Conservation (phyloP, 116 monocot species). For the Phalaenopsis hybrid region DNA sequence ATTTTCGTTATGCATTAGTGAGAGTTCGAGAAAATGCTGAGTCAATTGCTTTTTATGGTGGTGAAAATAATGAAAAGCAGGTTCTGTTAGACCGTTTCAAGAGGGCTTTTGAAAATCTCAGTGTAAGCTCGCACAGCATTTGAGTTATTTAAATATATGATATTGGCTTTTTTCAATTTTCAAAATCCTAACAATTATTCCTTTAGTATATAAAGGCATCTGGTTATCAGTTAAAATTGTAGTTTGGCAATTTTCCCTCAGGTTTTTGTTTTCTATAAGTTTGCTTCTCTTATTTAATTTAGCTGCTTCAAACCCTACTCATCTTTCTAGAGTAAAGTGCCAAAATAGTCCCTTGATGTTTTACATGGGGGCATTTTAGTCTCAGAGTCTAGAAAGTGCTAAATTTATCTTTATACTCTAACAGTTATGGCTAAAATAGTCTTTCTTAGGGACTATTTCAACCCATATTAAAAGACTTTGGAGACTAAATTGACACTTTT, state of each 20-base stretch:
- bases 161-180: neutral
- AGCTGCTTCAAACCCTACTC: too few species aligned
- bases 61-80: slow-evolving; percentile 89
- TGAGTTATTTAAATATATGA: neutral
- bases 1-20: slow-evolving; percentile 98
- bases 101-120: slow-evolving; percentile 90
- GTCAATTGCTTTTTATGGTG: slow-evolving; percentile 98
- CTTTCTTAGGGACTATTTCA: too few species aligned
- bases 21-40: slow-evolving; percentile 98
- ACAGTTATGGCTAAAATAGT: too few species aligned
- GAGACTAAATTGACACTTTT: too few species aligned
- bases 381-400: too few species aligned
- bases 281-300: neutral
- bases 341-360: too few species aligned
- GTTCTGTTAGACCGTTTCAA: slow-evolving; percentile 75
- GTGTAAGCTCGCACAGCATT: slow-evolving; percentile 39
- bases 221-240: neutral
- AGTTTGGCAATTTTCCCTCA: neutral
- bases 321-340: too few species aligned
- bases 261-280: neutral
- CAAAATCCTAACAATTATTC: neutral
- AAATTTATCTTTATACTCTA: too few species aligned
- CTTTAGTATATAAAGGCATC: neutral
- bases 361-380: too few species aligned
- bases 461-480: too few species aligned